Base-by-base conservation (phyloP, 768 basidiomycete genomes). In the Paxillus ammoniavirescens region DNA sequence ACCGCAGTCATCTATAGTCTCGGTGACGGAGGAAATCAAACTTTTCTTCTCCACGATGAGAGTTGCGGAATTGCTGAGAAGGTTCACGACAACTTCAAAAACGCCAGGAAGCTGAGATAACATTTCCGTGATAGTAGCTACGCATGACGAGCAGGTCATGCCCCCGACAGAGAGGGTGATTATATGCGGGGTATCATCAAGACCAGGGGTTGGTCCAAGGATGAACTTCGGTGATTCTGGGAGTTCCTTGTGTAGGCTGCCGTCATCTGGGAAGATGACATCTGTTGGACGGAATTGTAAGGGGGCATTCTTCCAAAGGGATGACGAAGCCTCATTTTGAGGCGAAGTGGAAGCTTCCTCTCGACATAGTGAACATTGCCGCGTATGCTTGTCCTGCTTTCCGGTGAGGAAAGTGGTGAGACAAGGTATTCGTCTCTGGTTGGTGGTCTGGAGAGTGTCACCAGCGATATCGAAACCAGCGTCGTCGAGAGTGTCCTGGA, bases 81-180 rank as follows among this genome's bases (percentile, higher is more conserved):
- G 75, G 63, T 78, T 82, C 59, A 91, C 80, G 1, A 71, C 65
- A 23, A 83, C 71, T 15, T 80, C 70, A 1, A 79, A 72, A 2
- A 88, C 73, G 0, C 83, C 84, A 0, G 75, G 68, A 4, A 86
- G 65, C 6, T 75, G 74, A 4, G 76, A 72, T 12, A 89, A 64
- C 21, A 75, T 65, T 14, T 75, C 70, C 0, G 77, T 79, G 52
- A 93, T 75, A 0, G 85, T 76, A 1, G 72, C 69, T 10, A 77
- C 74, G 59, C 90, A 93, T 4, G 87, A 78, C 0, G 82, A 75
- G 66, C 90, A 93, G 2, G 88, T 84, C 89, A 92, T 91, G 3
- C 90, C 91, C 0, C 77, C 82, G 8, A 93, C 73, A 0, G 85
- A 82, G 36, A 91, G 73, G 0, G 75, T 73, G 36, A 82, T 52